Evolutionary conservation across 345 rosid species (phyloP).

Genomic region (Leavenworthia alabamica): DNA sequence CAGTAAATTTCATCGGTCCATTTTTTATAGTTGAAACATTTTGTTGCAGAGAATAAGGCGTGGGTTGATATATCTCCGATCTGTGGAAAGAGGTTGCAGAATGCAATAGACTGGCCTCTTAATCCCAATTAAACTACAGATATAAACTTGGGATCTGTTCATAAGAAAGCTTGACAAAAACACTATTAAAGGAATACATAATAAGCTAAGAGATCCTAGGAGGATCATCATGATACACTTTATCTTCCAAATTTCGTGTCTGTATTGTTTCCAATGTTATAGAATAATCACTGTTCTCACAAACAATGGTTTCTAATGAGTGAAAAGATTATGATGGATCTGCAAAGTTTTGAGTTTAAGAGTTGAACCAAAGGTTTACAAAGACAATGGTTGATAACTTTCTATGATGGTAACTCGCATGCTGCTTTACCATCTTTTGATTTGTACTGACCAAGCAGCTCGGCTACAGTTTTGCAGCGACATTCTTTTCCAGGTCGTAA

Average conservation of each 20-base stretch:
- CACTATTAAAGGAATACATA: conserved; percentile 20
- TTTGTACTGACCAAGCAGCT: too few species aligned
- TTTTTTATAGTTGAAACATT: not conserved
- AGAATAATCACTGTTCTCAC: too few species aligned
- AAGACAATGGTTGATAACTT: conserved; percentile 3
- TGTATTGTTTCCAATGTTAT: too few species aligned
- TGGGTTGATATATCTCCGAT: conserved; percentile 54
- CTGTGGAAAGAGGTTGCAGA: conserved; percentile 66
- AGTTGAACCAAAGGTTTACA: too few species aligned
- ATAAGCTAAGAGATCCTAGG: conserved; percentile 13
- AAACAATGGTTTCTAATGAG: too few species aligned
- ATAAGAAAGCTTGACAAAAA: conserved; percentile 21
- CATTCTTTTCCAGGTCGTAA: too few species aligned
- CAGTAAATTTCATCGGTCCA: not conserved
- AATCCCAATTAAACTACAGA: not conserved
- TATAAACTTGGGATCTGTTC: conserved; percentile 4
- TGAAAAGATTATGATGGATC: too few species aligned
- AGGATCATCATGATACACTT: too few species aligned
- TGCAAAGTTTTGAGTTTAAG: not conserved
- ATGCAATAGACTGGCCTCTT: conserved; percentile 35
- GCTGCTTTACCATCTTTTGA: too few species aligned
- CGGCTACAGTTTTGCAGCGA: too few species aligned
- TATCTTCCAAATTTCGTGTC: too few species aligned
- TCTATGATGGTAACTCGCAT: conserved; percentile 46
- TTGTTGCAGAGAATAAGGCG: conserved; percentile 69